Base-by-base conservation (phyloP, 2,329 filamentous ascomycete genomes). In the Epichloe elymi region DNA sequence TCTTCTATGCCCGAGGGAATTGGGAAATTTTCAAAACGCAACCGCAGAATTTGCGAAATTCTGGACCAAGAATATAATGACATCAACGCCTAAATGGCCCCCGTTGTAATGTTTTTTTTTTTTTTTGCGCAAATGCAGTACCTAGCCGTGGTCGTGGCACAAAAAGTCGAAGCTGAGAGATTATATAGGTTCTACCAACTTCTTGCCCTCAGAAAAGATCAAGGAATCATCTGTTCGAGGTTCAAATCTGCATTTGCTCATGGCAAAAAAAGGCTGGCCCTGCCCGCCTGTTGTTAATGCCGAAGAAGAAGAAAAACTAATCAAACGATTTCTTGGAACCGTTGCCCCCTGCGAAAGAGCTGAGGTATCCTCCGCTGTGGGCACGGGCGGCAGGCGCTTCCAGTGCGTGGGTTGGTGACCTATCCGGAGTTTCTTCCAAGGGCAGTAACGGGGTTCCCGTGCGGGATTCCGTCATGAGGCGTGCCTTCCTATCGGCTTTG, bases 401-500 rank as follows among this genome's bases (percentile, higher is more conserved):
- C n/a, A 33, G 37, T 2, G 35, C 10, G 35, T 38, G 39, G 12
- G 26, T 42, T 12, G 20, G 19, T n/a, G 46, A 41, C 15, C 46
- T 36, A 7, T 51, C 23, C 3, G 56, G 55, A 37, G 71, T 72
- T 60, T 72, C 71, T 57, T 71, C 74, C 33, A 90, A 69, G 1
- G 88, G 89, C 30, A 95, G 71, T 15, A 95, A 66, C 2, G 82
- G 73, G 10, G 62, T 56, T 12, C 56, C 54, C n/a, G 57, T 59
- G 14, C 59, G 58, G 8, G 57, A 57, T 45, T 69, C 61, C 10
- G 65, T 69, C 61, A 88, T 79, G 59, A 82, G 78, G 57, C 85
- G 82, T 3, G 87, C 88, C 57, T 84, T 83, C 58, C 85, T 83
- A 63, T 97, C 90, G 36, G 88, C 89, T 64, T 90, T 90, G 61